Evolutionary conservation across 2,329 filamentous ascomycete species (phyloP).

Genomic region (Fusarium cicatricum): DNA sequence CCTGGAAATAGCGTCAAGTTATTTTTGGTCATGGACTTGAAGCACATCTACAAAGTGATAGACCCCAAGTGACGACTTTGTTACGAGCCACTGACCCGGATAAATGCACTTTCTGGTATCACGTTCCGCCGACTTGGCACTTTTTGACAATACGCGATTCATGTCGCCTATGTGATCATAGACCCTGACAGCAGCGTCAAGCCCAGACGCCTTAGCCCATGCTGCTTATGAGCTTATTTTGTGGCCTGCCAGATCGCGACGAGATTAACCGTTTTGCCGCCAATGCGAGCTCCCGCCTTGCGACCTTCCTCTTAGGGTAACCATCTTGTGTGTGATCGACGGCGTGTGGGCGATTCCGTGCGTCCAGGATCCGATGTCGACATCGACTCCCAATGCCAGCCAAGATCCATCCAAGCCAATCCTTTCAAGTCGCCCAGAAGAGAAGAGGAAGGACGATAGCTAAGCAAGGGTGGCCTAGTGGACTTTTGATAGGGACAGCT

Average conservation of each 20-base stretch:
- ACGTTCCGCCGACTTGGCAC: background rate
- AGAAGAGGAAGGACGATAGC: conserved; percentile 8
- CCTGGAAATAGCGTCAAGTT: too few relatives aligned
- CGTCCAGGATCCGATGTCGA: conserved; percentile 26
- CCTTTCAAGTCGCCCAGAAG: background rate
- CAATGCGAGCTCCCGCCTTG: background rate
- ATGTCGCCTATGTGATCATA: background rate
- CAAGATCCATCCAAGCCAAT: background rate
- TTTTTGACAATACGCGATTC: background rate
- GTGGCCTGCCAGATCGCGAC: conserved; percentile 9
- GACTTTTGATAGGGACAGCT: conserved; percentile 2
- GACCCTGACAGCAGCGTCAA: background rate
- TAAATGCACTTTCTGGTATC: too few relatives aligned
- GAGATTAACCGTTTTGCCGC: conserved; percentile 6
- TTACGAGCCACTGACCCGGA: too few relatives aligned
- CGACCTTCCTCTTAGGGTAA: conserved; percentile 31
- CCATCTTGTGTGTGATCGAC: conserved; percentile 4
- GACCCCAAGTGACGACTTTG: background rate
- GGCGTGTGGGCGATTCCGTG: conserved; percentile 15
- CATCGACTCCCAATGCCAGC: conserved; percentile 1
- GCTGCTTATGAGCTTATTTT: conserved; percentile 33
- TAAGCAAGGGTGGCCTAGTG: background rate
- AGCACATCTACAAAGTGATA: too few relatives aligned
- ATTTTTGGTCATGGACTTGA: too few relatives aligned
- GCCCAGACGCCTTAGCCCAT: background rate